These are phyloP conservation scores for Penicillium polonicum DNA, from an alignment of 2,329 filamentous ascomycete species.

Conservation along the genomic window DNA sequence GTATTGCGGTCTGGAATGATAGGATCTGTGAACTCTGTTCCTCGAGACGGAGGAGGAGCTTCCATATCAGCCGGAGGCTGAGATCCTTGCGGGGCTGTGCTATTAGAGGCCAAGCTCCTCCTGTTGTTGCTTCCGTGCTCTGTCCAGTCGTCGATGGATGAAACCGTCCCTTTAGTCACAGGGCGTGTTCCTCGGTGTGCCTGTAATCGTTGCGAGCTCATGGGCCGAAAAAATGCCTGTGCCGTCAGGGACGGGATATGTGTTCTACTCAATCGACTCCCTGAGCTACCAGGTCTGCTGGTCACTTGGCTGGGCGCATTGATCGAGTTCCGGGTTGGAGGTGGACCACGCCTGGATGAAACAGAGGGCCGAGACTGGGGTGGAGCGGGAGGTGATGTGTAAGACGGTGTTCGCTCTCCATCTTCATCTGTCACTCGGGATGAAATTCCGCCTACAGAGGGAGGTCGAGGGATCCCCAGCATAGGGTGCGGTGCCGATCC, in stretches of 20 bases:
- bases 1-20: conserved; percentile 69
- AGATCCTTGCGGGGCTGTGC: conserved; percentile 43
- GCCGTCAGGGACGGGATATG: conserved; percentile 88
- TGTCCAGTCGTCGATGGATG: conserved; percentile 44
- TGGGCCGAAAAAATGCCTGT: conserved; percentile 89
- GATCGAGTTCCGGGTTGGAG: conserved; percentile 40
- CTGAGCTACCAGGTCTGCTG: conserved; percentile 54
- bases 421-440: conserved; percentile 69
- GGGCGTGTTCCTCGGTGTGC: conserved; percentile 72
- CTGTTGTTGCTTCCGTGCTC: conserved; percentile 53
- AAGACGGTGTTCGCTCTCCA: conserved; percentile 43
- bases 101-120: conserved; percentile 60
- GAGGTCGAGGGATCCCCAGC: conserved; percentile 54
- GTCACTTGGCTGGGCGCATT: conserved; percentile 47
- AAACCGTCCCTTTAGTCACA: conserved; percentile 34
- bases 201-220: conserved; percentile 94
- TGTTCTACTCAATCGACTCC: conserved; percentile 71
- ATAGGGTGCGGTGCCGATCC: conserved; percentile 40
- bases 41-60: conserved; percentile 70
- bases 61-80: conserved; percentile 47
- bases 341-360: conserved; percentile 57
- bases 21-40: conserved; percentile 76
- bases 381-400: conserved; percentile 50
- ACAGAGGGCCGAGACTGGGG: conserved; percentile 57
- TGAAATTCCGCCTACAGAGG: conserved; percentile 55